Conservation (phyloP, 495 filamentous ascomycete species). For the Penicillium turbatum region DNA sequence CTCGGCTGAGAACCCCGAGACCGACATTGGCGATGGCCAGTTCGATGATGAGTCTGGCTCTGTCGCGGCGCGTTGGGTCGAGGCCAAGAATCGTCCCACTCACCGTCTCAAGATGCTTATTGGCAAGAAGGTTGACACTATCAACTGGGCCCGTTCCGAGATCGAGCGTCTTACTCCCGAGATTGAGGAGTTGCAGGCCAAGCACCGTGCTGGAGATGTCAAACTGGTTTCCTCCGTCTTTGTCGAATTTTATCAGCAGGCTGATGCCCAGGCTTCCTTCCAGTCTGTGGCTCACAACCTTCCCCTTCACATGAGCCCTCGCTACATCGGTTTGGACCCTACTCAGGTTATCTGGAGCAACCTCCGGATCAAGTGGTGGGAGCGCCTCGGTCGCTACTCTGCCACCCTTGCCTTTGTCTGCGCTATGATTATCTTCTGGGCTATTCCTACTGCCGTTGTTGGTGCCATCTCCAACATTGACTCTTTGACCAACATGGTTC, state of each 20-base stretch:
- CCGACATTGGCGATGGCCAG: constrained; percentile 45
- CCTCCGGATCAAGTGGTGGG: constrained; percentile 84
- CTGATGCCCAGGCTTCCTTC: constrained; percentile 79
- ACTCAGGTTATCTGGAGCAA: constrained; percentile 87
- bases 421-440: constrained; percentile 88
- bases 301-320: constrained; percentile 87
- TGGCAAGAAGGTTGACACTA: constrained; percentile 81
- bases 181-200: constrained; percentile 69
- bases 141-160: constrained; percentile 82
- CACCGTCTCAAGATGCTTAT: constrained; percentile 75
- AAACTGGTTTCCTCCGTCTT: constrained; percentile 61
- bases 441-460: constrained; percentile 81
- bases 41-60: constrained; percentile 63
- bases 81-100: constrained; percentile 76
- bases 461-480: constrained; percentile 84
- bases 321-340: constrained; percentile 81
- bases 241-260: constrained; percentile 78
- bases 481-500: constrained; percentile 55
- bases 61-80: constrained; percentile 74
- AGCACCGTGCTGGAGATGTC: constrained; percentile 65
- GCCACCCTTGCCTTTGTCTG: constrained; percentile 65
- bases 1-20: constrained; percentile 34
- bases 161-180: constrained; percentile 77
- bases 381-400: constrained; percentile 67
- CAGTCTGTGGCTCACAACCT: constrained; percentile 83